phyloP scores from a whole-genome alignment of 306 rosid genomes.

The Potentilla sterilis region DNA sequence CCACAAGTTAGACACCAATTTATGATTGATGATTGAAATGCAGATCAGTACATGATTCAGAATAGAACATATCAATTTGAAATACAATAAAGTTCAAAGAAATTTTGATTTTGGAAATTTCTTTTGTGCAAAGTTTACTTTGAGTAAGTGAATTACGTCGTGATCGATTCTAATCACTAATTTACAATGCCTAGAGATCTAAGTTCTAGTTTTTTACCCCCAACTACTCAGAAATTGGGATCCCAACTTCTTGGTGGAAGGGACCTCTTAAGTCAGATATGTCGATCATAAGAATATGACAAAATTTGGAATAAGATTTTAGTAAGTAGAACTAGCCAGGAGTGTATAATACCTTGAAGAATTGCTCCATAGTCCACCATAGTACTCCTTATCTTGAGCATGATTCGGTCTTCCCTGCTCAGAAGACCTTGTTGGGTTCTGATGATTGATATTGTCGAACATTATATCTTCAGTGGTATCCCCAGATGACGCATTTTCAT shows the following conservation, averaged over 20 bases:
- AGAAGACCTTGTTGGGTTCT: conserved; percentile 51
- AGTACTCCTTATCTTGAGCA: conserved; percentile 56
- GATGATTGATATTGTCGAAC: conserved; percentile 49
- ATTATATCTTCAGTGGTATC: conserved; percentile 79
- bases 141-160: not conserved
- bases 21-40: not conserved
- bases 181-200: not conserved
- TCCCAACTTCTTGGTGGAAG: not conserved
- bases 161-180: not conserved
- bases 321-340: not conserved
- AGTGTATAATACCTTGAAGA: conserved; percentile 66
- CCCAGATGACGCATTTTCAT: conserved; percentile 87
- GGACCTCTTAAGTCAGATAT: not conserved
- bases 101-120: not conserved
- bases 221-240: not conserved
- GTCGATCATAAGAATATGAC: not conserved
- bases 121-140: not conserved
- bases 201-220: not conserved
- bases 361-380: conserved; percentile 73
- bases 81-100: not conserved
- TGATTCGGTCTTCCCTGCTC: conserved; percentile 50
- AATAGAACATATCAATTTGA: not conserved
- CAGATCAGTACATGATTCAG: not conserved
- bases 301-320: not conserved
- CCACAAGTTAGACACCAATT: not conserved